Evolutionary conservation across 2,329 filamentous ascomycete genomes (phyloP), one percentile per base, ranked within the genome.

Genomic region (Trichoderma guizhouense): DNA sequence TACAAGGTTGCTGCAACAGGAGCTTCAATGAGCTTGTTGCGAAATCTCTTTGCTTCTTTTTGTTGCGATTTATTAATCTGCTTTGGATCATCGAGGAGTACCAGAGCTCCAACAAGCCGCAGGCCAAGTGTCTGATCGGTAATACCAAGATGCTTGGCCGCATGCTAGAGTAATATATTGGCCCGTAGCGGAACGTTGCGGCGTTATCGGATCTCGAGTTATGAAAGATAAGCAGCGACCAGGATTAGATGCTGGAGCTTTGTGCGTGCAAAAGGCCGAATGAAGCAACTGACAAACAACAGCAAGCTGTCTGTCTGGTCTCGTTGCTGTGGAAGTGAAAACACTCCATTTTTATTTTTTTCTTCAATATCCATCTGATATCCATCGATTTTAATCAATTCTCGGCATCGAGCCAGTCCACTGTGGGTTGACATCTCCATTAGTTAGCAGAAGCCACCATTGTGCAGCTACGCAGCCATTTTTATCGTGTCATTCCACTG

Each of bases 401-500:
- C 18, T 21, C 43, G 43, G 43, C 21, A 51, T 51, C n/a, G 7
- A 53, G 11, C 6, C n/a, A 53, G 5, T 21, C 21, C 21, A 12
- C 47, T 24, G 47, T 53, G 47, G 47, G 21, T 53, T 53, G 47
- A 24, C 47, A 53, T 53, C 9, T 53, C 47, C 39, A 9, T n/a
- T 43, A n/a, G 47, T 24, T 53, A 53, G 47, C 47, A 53, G 47
- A 53, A 21, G 51, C 64, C 47, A 28, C 11, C n/a, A 18, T 51
- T 51, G 43, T 51, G 43, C 43, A 51, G 43, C 43, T 51, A 21
- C 43, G 43, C 47, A 53, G 47, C 47, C 21, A 24, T 53, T 53
- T 47, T 34, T n/a, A 58, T 68, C 65, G 36, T 68, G 65, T 68
- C 65, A 68, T 68, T 68, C 65, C n/a, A 15, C 53, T 53, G 36